Percentiles rank a stretch among this genome's conserved stretches.
Evolutionary conservation across 2,329 filamentous ascomycete species (phyloP).

Genomic region (Metarhizium sp.): DNA sequence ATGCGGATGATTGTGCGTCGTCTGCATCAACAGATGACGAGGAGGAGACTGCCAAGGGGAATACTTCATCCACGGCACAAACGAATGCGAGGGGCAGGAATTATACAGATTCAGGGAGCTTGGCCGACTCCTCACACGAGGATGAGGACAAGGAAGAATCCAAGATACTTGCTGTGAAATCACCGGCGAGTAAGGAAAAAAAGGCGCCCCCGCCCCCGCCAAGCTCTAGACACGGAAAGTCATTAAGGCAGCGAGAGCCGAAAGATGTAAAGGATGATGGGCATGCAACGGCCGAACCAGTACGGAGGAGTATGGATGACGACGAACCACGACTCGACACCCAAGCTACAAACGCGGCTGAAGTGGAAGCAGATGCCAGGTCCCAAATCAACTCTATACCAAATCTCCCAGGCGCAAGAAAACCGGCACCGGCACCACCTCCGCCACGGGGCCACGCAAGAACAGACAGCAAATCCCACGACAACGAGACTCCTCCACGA

Average conservation of each 20-base stretch:
- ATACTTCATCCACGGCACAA: background rate
- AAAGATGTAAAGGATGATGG: background rate
- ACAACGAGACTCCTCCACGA: conserved; percentile 28
- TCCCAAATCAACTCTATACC: background rate
- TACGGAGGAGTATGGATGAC: conserved; percentile 36
- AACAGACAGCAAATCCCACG: conserved; percentile 31
- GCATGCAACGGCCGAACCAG: conserved; percentile 36
- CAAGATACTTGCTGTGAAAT: background rate
- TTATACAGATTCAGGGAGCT: background rate
- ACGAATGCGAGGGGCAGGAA: background rate
- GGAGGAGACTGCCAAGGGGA: background rate
- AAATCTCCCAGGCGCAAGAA: conserved; percentile 19
- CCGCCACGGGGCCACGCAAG: conserved; percentile 38
- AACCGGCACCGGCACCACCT: conserved; percentile 40
- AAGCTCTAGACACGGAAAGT: conserved; percentile 69
- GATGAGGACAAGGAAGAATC: background rate
- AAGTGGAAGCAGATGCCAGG: background rate
- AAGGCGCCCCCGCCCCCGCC: conserved; percentile 63
- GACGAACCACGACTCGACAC: conserved; percentile 41
- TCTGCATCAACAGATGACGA: background rate
- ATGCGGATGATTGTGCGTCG: conserved; percentile 27
- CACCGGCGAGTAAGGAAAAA: conserved; percentile 29
- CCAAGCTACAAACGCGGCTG: conserved; percentile 31
- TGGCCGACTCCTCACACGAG: conserved; percentile 1
- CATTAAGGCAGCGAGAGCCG: conserved; percentile 39